A percentile compares a stretch with the other conserved stretches of the same genome.
Conservation (phyloP, 345 rosid species). For the Arabidopsis thaliana region DNA sequence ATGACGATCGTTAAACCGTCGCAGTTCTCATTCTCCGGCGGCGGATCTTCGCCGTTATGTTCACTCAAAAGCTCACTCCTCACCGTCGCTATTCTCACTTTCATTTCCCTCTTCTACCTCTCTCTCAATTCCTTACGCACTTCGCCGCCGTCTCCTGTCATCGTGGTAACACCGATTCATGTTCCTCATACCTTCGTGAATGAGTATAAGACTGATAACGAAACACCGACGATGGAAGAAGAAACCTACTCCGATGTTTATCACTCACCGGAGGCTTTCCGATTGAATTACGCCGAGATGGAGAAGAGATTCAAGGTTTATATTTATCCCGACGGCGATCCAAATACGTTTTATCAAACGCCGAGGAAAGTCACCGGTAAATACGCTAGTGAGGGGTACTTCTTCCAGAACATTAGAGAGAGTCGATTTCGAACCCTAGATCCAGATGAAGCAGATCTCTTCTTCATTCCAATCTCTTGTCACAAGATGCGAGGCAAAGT, state of each 20-base stretch:
- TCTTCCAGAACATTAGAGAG: slow-evolving; percentile 91
- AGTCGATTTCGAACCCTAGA: slow-evolving; percentile 70
- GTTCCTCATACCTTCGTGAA: slow-evolving; percentile 35
- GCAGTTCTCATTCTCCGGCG: slow-evolving; percentile 39
- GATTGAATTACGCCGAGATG: slow-evolving; percentile 77
- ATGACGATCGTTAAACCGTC: slow-evolving; percentile 61
- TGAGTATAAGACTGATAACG: not conserved
- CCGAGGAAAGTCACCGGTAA: slow-evolving; percentile 95
- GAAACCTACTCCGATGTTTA: slow-evolving; percentile 55
- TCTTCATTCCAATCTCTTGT: slow-evolving; percentile 92
- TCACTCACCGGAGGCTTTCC: slow-evolving; percentile 69
- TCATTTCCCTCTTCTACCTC: slow-evolving; percentile 65
- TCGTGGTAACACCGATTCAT: slow-evolving; percentile 18
- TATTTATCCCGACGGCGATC: slow-evolving; percentile 95
- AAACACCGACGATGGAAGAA: slow-evolving; percentile 33
- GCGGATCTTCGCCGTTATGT: slow-evolving; percentile 49
- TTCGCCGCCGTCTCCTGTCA: slow-evolving; percentile 46
- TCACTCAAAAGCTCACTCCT: slow-evolving; percentile 73
- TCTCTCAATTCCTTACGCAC: slow-evolving; percentile 64
- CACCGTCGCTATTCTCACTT: slow-evolving; percentile 68
- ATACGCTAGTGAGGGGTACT: slow-evolving; percentile 98
- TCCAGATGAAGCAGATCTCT: slow-evolving; percentile 88
- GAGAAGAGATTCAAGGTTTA: slow-evolving; percentile 82
- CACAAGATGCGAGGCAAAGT: slow-evolving; percentile 99
- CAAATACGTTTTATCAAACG: slow-evolving; percentile 83